phyloP scores from a whole-genome alignment of 208 protist genomes.

The Plasmodiophora brassicae region DNA sequence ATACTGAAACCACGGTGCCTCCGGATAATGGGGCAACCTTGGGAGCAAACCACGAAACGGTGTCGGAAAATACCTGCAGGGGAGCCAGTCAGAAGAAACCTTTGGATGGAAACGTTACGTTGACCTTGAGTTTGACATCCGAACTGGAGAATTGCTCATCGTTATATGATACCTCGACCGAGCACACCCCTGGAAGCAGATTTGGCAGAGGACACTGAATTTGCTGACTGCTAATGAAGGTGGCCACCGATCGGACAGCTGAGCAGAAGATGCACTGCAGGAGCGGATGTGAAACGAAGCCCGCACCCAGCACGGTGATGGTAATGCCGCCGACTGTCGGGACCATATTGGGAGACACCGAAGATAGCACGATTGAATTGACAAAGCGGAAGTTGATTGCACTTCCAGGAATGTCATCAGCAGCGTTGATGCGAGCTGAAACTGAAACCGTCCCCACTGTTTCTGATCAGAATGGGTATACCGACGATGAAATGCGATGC shows the following conservation, averaged over 20 bases:
- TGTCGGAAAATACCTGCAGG: not conserved
- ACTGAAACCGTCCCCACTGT: not conserved
- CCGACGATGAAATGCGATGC: not conserved
- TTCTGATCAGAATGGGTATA: not conserved
- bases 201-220: not conserved
- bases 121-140: not conserved
- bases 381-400: not conserved
- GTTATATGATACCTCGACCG: conserved; percentile 14
- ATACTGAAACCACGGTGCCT: not conserved
- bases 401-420: not conserved
- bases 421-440: not conserved
- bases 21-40: not conserved
- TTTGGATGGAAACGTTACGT: not conserved
- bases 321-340: not conserved
- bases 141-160: not conserved
- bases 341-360: not conserved
- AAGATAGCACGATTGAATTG: not conserved
- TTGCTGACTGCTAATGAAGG: not conserved
- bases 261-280: conserved; percentile 11
- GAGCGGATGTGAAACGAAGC: conserved; percentile 16
- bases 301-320: not conserved
- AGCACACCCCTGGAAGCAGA: not conserved
- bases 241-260: not conserved
- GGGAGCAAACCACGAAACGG: not conserved
- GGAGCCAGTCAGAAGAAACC: not conserved